A percentile compares a stretch with the other conserved stretches of the same genome.
Conservation (phyloP, 176 grass and related monocot genomes). For the Juncus inflexus region DNA sequence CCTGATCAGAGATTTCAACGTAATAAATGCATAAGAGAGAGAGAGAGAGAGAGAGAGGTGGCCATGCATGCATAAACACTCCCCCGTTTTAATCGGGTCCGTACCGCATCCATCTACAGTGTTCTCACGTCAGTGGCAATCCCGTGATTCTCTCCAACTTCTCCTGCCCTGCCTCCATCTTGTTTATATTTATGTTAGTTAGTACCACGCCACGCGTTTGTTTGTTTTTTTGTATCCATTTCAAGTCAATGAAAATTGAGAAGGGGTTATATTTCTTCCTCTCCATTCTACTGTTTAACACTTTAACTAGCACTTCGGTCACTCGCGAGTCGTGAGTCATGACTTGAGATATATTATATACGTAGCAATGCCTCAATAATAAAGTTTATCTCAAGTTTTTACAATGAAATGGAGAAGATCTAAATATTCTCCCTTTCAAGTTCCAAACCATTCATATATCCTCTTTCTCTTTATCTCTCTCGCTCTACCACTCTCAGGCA, state of each 20-base stretch:
- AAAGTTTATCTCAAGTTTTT: not conserved
- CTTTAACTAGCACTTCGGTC: not conserved
- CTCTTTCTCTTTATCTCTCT: not conserved
- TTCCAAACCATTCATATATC: not conserved
- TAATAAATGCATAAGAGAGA: not conserved
- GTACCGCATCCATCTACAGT: constrained; percentile 16
- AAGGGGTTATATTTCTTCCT: not conserved
- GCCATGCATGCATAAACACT: constrained; percentile 19
- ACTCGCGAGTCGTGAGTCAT: too few relatives aligned
- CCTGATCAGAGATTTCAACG: constrained; percentile 8
- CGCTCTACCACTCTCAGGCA: not conserved
- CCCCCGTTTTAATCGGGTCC: constrained; percentile 23
- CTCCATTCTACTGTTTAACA: not conserved
- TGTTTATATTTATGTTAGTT: too few relatives aligned
- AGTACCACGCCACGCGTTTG: not conserved
- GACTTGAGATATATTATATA: not conserved
- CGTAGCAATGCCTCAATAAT: too few relatives aligned
- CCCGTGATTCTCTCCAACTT: not conserved
- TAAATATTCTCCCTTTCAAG: not conserved
- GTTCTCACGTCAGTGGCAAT: constrained; percentile 9
- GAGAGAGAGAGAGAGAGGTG: not conserved
- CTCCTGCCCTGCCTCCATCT: too few relatives aligned
- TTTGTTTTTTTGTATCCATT: not conserved
- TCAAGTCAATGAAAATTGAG: constrained; percentile 18
- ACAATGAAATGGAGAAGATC: not conserved